Base-by-base conservation (phyloP, 2,329 filamentous ascomycete genomes). In the Sphaerulina musiva region DNA sequence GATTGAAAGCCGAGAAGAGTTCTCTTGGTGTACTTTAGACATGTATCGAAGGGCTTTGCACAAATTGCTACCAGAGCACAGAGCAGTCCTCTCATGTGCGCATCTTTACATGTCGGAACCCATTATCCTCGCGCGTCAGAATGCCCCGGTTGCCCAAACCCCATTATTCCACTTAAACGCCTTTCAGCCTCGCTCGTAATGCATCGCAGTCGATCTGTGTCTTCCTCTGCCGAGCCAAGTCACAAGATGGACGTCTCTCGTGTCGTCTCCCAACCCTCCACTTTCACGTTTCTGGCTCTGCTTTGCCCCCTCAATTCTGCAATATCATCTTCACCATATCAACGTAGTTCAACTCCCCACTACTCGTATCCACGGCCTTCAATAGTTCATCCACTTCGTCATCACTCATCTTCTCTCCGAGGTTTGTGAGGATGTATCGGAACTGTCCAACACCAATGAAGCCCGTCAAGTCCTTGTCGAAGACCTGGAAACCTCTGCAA, bases 331-430 rank as follows among this genome's bases (percentile, higher is more conserved):
- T 70, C 46, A 72, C 70, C 60, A 72, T 66, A 55, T 71, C 68
- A 62, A 87, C 91, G 74, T 98, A 98, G 78, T 97, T 95, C 74
- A 98, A 89, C 81, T 97, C 91, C 64, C 92, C 91, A 53, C 86
- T 92, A 75, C 86, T 93, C 58, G 91, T 95, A 72, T 98, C 93
- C 62, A 97, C 92, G 0, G 91, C 90, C 84, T 97, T 98, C 73
- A 98, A 84, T 70, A 98, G 81, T 80, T 98, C 93, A 72, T 97
- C 92, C 46, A 98, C 93, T 79, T 98, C 93, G 61, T 97, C 93
- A 67, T 98, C 92, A 58, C 87, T 89, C 90, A 98, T 96, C 81
- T 97, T 97, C 85, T 98, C 93, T 67, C 93, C 93, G 66, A 98
- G 76, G 72, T 97, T 97, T 54, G 93, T 98, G 68, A 98, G 76